Conservation (phyloP, 2,329 filamentous ascomycete species). For the Cladophialophora immunda region DNA sequence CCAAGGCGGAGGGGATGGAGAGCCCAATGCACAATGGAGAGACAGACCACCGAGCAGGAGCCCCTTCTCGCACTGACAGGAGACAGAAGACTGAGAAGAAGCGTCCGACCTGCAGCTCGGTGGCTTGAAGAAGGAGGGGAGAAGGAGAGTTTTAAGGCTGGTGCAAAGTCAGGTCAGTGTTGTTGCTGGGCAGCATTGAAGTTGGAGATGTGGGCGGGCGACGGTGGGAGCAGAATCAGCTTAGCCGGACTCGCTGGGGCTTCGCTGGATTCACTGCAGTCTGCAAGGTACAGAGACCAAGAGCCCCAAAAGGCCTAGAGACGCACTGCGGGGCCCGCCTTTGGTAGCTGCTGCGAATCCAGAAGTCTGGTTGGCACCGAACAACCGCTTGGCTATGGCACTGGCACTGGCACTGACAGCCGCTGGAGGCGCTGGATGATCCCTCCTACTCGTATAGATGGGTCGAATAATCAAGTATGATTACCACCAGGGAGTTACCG, state of each 20-base stretch:
- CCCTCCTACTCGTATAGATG: slow-evolving; percentile 1
- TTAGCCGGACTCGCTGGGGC: slow-evolving; percentile 1
- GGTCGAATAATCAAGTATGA: slow-evolving; percentile 3
- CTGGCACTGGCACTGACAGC: slow-evolving; percentile 23
- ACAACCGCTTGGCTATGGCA: slow-evolving; percentile 16
- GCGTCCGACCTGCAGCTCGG: slow-evolving; percentile 36
- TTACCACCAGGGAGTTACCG: slow-evolving; percentile 3
- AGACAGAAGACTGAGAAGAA: slow-evolving; percentile 31
- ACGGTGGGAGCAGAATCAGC: slow-evolving; percentile 6
- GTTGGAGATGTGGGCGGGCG: slow-evolving; percentile 28
- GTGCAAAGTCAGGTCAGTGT: slow-evolving; percentile 30
- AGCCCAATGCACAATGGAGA: slow-evolving; percentile 17
- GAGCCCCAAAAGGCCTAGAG: slow-evolving; percentile 15
- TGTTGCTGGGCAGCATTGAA: slow-evolving; percentile 40
- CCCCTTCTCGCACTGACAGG: slow-evolving; percentile 27
- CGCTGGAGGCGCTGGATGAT: slow-evolving; percentile 17
- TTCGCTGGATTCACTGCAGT: slow-evolving; percentile 9
- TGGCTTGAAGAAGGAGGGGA: slow-evolving; percentile 32
- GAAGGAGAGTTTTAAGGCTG: slow-evolving; percentile 36
- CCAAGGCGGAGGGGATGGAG: slow-evolving; percentile 17
- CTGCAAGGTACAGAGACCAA: slow-evolving; percentile 20
- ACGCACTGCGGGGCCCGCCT: slow-evolving; percentile 16
- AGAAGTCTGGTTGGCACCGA: slow-evolving; percentile 26
- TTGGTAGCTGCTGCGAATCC: slow-evolving; percentile 17
- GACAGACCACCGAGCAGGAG: slow-evolving; percentile 29